phyloP scores from a whole-genome alignment of 2,329 filamentous ascomycete species.

The Pyrenochaeta sp. region DNA sequence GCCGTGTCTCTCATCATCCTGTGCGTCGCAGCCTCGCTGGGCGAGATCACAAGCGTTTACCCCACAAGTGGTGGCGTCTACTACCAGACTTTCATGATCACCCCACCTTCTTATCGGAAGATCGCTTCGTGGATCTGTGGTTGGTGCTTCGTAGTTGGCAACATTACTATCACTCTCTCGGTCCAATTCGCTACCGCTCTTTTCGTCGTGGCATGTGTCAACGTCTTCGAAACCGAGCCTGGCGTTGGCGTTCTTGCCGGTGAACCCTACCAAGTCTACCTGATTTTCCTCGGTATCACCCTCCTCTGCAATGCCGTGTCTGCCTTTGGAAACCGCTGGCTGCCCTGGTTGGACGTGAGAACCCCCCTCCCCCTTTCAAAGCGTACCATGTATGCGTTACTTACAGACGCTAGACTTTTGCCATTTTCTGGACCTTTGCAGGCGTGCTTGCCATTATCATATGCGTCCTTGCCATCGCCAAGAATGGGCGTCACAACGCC shows the following conservation, averaged over 20 bases:
- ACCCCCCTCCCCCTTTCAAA: slow-evolving; percentile 25
- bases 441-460: slow-evolving; percentile 72
- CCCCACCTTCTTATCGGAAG: slow-evolving; percentile 67
- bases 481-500: slow-evolving; percentile 70
- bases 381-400: slow-evolving; percentile 18
- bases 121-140: slow-evolving; percentile 76
- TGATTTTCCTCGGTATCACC: slow-evolving; percentile 61
- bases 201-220: slow-evolving; percentile 64
- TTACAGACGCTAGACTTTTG: slow-evolving; percentile 65
- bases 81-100: slow-evolving; percentile 80
- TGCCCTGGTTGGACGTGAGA: slow-evolving; percentile 72
- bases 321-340: slow-evolving; percentile 62
- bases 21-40: slow-evolving; percentile 72
- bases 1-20: slow-evolving; percentile 73
- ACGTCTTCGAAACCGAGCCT: slow-evolving; percentile 60
- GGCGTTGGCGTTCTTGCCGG: slow-evolving; percentile 57
- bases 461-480: slow-evolving; percentile 71
- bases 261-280: slow-evolving; percentile 56
- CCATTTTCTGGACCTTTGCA: slow-evolving; percentile 78
- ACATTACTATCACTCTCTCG: slow-evolving; percentile 83
- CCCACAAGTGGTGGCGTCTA: slow-evolving; percentile 82
- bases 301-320: slow-evolving; percentile 61
- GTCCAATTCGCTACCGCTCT: slow-evolving; percentile 77
- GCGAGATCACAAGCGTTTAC: slow-evolving; percentile 78
- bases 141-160: slow-evolving; percentile 80